A percentile compares a stretch with the other conserved stretches of the same genome.
phyloP scores from a whole-genome alignment of 352 stramenopile genomes.

The Globisporangium spinosum region DNA sequence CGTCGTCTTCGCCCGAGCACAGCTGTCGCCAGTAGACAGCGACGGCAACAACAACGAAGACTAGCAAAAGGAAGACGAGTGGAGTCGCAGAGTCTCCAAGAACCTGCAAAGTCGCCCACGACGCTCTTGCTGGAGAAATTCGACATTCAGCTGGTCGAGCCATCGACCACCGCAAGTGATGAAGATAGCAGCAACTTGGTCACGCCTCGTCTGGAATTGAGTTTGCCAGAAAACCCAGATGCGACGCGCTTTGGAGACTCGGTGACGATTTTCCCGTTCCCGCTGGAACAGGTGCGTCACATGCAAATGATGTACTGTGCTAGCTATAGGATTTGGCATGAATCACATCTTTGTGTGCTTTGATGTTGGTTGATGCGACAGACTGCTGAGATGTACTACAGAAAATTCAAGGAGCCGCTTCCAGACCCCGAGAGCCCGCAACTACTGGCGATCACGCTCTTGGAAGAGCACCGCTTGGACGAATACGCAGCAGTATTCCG shows the following conservation, averaged over 20 bases:
- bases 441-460: constrained; percentile 34
- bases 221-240: constrained; percentile 33
- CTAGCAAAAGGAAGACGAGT: constrained; percentile 7
- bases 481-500: constrained; percentile 61
- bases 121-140: constrained; percentile 36
- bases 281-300: constrained; percentile 50
- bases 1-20: constrained; percentile 6
- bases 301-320: background rate
- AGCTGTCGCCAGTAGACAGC: background rate
- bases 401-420: constrained; percentile 77
- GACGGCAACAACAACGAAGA: constrained; percentile 14
- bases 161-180: constrained; percentile 7
- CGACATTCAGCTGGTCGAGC: constrained; percentile 33
- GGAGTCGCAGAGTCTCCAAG: background rate
- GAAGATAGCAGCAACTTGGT: constrained; percentile 6
- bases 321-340: background rate
- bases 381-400: constrained; percentile 69
- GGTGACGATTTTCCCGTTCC: constrained; percentile 43
- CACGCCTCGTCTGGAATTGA: constrained; percentile 35
- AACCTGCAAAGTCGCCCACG: constrained; percentile 20
- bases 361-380: constrained; percentile 13
- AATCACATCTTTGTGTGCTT: background rate
- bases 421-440: constrained; percentile 52
- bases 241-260: constrained; percentile 50
- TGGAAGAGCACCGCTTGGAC: constrained; percentile 48